Conservation (phyloP, 768 basidiomycete genomes). For the Calvatia gigantea region DNA sequence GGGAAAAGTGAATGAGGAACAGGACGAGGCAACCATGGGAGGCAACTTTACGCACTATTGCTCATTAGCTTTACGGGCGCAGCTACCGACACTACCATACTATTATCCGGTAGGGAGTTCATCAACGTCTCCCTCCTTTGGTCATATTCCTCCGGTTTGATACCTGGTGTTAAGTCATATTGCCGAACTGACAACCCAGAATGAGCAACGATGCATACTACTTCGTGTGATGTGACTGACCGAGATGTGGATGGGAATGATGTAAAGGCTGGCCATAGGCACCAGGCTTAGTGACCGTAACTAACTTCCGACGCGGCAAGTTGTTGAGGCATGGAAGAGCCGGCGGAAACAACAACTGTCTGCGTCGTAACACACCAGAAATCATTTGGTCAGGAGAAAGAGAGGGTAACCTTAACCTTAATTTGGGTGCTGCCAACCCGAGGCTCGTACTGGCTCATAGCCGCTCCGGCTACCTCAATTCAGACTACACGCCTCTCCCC, state of each 20-base stretch:
- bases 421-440: neutral
- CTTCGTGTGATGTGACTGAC: constrained; percentile 31
- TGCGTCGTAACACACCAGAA: constrained; percentile 1
- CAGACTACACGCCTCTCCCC: neutral
- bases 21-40: constrained; percentile 4
- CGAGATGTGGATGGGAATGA: constrained; percentile 78
- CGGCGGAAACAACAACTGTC: neutral
- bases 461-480: neutral
- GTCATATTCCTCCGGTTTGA: constrained; percentile 76
- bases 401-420: constrained; percentile 11
- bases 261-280: constrained; percentile 76
- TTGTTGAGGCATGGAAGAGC: neutral
- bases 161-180: constrained; percentile 80
- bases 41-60: constrained; percentile 49
- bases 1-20: constrained; percentile 12
- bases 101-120: constrained; percentile 67
- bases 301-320: neutral
- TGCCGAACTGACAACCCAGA: constrained; percentile 37
- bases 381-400: neutral
- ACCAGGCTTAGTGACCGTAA: constrained; percentile 55
- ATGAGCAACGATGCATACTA: neutral
- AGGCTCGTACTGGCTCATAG: neutral
- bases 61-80: constrained; percentile 86
- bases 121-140: constrained; percentile 64
- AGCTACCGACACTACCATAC: constrained; percentile 72